A percentile compares a stretch with the other conserved stretches of the same genome.
phyloP scores from a whole-genome alignment of 2,329 filamentous ascomycete species.

The Beauveria sp. region DNA sequence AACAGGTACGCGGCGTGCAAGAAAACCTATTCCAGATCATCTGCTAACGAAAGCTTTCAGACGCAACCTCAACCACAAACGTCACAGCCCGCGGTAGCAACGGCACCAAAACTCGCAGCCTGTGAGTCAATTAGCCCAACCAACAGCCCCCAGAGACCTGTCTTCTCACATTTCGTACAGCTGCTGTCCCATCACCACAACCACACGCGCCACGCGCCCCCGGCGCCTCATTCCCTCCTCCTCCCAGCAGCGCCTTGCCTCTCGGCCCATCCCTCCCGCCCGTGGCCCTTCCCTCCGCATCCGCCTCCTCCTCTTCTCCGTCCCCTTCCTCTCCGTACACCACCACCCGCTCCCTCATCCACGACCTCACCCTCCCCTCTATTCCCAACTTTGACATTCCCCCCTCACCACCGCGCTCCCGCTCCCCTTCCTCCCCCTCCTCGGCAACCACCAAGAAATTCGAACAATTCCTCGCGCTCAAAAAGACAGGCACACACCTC shows the following conservation, averaged over 20 bases:
- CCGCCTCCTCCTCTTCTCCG: constrained; percentile 15
- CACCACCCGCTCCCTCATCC: constrained; percentile 53
- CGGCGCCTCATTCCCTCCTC: constrained; percentile 15
- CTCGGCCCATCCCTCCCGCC: constrained; percentile 33
- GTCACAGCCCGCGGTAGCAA: neutral
- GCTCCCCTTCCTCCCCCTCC: constrained; percentile 57
- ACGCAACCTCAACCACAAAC: neutral
- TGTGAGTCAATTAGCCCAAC: neutral
- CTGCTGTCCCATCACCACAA: neutral
- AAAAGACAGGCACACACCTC: constrained; percentile 70
- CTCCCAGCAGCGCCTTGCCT: constrained; percentile 20
- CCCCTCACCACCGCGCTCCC: constrained; percentile 62
- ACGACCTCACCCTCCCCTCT: constrained; percentile 65
- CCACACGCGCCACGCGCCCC: constrained; percentile 9
- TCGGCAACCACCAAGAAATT: constrained; percentile 56
- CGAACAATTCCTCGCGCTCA: constrained; percentile 66
- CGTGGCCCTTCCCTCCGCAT: constrained; percentile 11
- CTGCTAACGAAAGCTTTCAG: neutral
- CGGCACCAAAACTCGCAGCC: neutral
- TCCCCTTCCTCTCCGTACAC: constrained; percentile 58
- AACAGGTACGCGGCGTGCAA: neutral
- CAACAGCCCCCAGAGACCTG: neutral
- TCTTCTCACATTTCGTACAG: too few relatives aligned
- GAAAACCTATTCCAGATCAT: neutral
- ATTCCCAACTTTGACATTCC: constrained; percentile 68